Evolutionary conservation across 306 rosid genomes (phyloP), one percentile per base, ranked within the genome.

Genomic region (Acacia acuminata): DNA sequence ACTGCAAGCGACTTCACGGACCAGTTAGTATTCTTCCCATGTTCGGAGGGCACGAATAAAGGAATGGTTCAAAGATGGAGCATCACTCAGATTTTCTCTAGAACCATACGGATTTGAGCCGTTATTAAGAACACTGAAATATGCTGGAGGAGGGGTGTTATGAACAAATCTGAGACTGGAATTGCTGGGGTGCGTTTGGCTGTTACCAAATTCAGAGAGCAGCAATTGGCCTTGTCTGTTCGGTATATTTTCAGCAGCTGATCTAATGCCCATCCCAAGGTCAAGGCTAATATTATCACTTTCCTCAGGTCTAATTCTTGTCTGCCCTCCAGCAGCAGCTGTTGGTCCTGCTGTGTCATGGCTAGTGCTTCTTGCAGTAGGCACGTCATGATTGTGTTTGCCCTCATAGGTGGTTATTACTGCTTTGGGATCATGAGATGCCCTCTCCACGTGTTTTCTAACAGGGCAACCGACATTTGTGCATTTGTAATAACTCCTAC

Each of bases 401-500:
- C 98, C 99, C 75, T 96, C 99, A 0, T 96, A 96, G 40, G 99
- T 94, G 30, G 99, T 96, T 80, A 96, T 96, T 50, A 96, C 99
- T 17, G 98, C 98, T 89, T 94, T 96, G 8, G 97, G 99, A 85
- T 96, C 97, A 82, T 96, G 98, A 14, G 98, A 94, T 79, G 99
- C 99, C 81, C 98, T 90, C 88, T 96, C 99, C 84, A 96, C 98
- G 61, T 96, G 99, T 79, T 96, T 96, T 72, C 99, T 84, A 47
- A 96, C 99, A 6, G 98, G 98, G 84, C 99, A 96, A 81, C 99
- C 97, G 1, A 90, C 89, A 77, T 94, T 94, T 81, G 99, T 96
- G 85, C 98, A 96, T 77, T 96, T 96, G 90, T 96, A 96, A 86
- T 96, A 96, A 84, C 99, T 96, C 98, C 99, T 96, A 88, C 89